Evolutionary conservation across 108 stramenopile genomes (phyloP).

Genomic region (Cyclotella atomus): DNA sequence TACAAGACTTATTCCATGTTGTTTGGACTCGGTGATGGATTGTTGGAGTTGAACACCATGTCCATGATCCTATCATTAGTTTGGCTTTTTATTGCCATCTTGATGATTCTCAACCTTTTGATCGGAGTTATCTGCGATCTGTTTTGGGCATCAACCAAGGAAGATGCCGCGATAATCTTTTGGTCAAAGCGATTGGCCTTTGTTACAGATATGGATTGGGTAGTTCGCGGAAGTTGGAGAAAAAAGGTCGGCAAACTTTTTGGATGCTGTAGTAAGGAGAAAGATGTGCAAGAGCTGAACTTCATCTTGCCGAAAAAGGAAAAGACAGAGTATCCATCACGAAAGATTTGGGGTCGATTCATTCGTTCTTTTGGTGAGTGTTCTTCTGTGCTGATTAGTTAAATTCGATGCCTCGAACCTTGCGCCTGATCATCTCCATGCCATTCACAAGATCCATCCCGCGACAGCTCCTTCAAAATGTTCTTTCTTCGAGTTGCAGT

Average conservation of each 20-base stretch:
- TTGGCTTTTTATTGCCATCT: slow-evolving; percentile 78
- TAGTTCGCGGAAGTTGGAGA: background rate
- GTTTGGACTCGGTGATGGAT: slow-evolving; percentile 60
- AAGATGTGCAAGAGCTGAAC: background rate
- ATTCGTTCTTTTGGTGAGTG: slow-evolving; percentile 12
- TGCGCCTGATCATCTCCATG: background rate
- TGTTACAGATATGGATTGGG: slow-evolving; percentile 69
- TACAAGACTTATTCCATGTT: slow-evolving; percentile 84
- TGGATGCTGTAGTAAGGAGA: background rate
- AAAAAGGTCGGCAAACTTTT: slow-evolving; percentile 5
- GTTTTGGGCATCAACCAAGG: slow-evolving; percentile 79
- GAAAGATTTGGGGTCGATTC: background rate
- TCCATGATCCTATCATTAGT: slow-evolving; percentile 68
- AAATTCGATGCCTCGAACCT: background rate
- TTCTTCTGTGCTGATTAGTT: background rate
- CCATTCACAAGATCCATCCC: slow-evolving; percentile 22
- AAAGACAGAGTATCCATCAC: background rate
- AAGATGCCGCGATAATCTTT: slow-evolving; percentile 84
- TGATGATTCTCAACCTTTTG: slow-evolving; percentile 78
- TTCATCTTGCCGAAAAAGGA: background rate
- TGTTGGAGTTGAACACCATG: slow-evolving; percentile 52
- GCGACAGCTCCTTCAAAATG: slow-evolving; percentile 55
- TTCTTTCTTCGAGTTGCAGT: slow-evolving; percentile 57
- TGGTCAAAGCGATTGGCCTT: slow-evolving; percentile 86
- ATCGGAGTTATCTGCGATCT: slow-evolving; percentile 86